Conservation (phyloP, 805 yeast genomes). For the Monosporozyma siamensis region DNA sequence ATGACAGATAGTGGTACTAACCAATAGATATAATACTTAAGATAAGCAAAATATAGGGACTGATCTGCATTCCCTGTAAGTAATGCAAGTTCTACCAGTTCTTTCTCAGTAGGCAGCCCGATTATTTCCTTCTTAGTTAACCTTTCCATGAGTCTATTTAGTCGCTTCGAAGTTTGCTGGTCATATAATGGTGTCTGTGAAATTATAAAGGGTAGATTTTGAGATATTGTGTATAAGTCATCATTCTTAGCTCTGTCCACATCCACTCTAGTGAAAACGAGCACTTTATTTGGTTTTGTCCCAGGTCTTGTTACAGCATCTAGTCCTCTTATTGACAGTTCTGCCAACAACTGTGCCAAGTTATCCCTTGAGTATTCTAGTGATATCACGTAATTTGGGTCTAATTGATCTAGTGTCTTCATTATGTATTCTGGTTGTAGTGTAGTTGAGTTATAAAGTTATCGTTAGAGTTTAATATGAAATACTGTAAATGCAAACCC, state of each 20-base stretch:
- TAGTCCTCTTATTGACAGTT: conserved; percentile 20
- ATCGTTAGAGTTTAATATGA: too few relatives aligned
- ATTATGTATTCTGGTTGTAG: neutral
- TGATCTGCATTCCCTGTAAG: conserved; percentile 28
- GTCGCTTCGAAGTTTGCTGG: conserved; percentile 3
- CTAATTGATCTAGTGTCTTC: conserved; percentile 15
- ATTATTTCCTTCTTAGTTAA: neutral
- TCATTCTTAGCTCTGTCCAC: conserved; percentile 2
- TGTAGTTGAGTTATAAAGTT: too few relatives aligned
- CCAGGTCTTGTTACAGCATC: conserved; percentile 22
- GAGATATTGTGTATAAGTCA: conserved; percentile 4
- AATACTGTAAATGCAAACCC: too few relatives aligned
- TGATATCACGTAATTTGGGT: conserved; percentile 24
- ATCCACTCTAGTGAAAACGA: conserved; percentile 19
- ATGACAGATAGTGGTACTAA: conserved; percentile 50
- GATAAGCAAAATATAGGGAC: conserved; percentile 68
- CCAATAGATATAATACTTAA: conserved; percentile 51
- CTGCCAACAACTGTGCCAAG: conserved; percentile 17
- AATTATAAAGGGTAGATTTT: conserved; percentile 7
- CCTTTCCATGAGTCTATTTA: conserved; percentile 1
- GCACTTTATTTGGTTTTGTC: conserved; percentile 12
- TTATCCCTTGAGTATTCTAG: conserved; percentile 20
- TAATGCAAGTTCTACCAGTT: conserved; percentile 30
- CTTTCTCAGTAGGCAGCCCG: conserved; percentile 15
- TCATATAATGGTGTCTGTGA: conserved; percentile 10